Evolutionary conservation across 306 rosid genomes (phyloP), one percentile per base, ranked within the genome.

Genomic region (Cyclanthera cordifolia): DNA sequence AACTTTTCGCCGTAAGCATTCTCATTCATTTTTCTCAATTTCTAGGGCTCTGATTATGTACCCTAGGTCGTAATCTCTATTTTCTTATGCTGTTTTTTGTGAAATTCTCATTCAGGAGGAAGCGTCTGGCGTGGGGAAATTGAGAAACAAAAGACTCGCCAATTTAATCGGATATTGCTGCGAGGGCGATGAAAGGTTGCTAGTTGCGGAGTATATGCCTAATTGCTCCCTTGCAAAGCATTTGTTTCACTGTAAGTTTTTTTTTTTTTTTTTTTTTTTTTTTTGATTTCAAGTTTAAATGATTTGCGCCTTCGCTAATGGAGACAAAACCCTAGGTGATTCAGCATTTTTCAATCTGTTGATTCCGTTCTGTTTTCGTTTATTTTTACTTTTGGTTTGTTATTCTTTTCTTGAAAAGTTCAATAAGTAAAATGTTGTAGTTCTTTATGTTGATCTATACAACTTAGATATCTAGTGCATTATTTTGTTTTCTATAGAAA

Each of bases 131-230:
- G 88, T 88, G 53, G 90, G 92, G 72, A 86, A 78, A 72, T 76
- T 84, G 60, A 79, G 95, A 64, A 82, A 88, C 79, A 77, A 70
- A 41, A 77, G 79, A 82, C 80, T 88, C 20, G 95, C 88, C 16
- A 84, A 88, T 88, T 81, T 88, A 82, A 88, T 88, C 41, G 96
- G 96, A 11, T 84, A 86, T 69, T 88, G 96, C 79, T 88, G 92
- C 73, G 92, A 88, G 24, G 92, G 90, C 16, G 90, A 86, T 39
- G 92, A 84, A 79, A 77, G 92, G 73, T 76, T 88, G 32, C 85
- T 86, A 19, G 90, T 88, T 64, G 90, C 90, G 8, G 96, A 88
- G 76, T 86, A 74, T 76, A 84, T 88, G 96, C 92, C 88, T 21
- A 84, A 88, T 56, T 87, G 83, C 63, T 84, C 92, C 63, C 96